Conservation (phyloP, 768 basidiomycete genomes). For the Daedaleopsis nitida region DNA sequence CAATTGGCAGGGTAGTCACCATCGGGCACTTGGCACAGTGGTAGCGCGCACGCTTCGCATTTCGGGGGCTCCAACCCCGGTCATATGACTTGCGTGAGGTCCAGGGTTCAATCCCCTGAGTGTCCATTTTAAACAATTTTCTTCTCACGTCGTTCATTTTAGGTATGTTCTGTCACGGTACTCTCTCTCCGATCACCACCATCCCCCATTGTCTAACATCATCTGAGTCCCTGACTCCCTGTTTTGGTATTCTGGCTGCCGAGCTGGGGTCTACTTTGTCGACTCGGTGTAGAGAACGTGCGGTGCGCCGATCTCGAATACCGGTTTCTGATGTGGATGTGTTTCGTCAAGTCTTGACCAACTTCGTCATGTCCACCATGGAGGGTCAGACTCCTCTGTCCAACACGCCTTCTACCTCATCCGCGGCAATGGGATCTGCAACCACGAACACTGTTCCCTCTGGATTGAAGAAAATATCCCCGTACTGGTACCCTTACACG, state of each 20-base stretch:
- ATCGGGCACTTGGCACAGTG: constrained; percentile 36
- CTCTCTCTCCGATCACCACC: too few relatives aligned
- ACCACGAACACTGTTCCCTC: constrained; percentile 1
- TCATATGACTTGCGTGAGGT: constrained; percentile 37
- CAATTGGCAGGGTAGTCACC: background rate
- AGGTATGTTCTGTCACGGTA: background rate
- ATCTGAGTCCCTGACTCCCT: background rate
- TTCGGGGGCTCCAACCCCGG: too few relatives aligned
- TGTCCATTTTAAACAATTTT: constrained; percentile 23
- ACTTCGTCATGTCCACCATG: constrained; percentile 56
- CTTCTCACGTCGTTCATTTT: too few relatives aligned
- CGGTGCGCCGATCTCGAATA: constrained; percentile 42
- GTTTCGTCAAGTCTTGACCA: constrained; percentile 57
- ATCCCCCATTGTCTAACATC: too few relatives aligned
- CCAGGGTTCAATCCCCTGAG: constrained; percentile 33
- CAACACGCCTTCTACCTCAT: constrained; percentile 18
- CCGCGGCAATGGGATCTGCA: constrained; percentile 32
- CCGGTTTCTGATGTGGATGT: constrained; percentile 53
- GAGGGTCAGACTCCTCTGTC: constrained; percentile 11
- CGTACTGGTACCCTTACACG: constrained; percentile 93
- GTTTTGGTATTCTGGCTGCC: constrained; percentile 3
- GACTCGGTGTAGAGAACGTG: constrained; percentile 14
- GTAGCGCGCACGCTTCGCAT: constrained; percentile 39
- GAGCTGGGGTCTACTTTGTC: constrained; percentile 10
- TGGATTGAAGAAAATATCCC: constrained; percentile 71